These are phyloP conservation scores for Lagerstroemia speciosa DNA, from an alignment of 345 rosid species.

Conservation along the genomic window DNA sequence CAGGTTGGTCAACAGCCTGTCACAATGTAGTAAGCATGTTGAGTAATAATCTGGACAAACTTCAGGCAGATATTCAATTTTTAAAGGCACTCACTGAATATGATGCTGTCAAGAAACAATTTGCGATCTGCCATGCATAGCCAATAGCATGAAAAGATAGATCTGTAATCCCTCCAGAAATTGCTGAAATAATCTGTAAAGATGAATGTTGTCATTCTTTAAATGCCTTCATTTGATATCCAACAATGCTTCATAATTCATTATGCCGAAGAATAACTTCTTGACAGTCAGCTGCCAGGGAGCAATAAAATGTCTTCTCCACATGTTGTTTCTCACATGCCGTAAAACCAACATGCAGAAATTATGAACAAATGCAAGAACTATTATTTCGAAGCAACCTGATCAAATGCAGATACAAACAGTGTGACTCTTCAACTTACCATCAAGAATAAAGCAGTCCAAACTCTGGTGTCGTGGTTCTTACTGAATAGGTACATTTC, in stretches of 20 bases:
- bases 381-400: not conserved
- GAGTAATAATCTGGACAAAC: not conserved
- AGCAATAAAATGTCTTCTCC: not conserved
- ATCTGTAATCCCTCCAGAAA: slow-evolving; percentile 96
- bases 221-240: not conserved
- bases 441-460: slow-evolving; percentile 97
- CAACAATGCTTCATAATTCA: not conserved
- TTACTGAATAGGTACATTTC: slow-evolving; percentile 93
- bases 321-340: not conserved
- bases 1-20: not conserved
- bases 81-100: slow-evolving; percentile 65
- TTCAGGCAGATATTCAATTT: not conserved
- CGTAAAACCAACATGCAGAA: not conserved
- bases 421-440: slow-evolving; percentile 25
- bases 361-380: not conserved
- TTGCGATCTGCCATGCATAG: slow-evolving; percentile 84
- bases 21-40: not conserved
- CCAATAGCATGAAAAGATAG: slow-evolving; percentile 83
- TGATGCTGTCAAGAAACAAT: slow-evolving; percentile 89
- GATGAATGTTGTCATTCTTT: not conserved
- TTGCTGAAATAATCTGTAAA: slow-evolving; percentile 78
- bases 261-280: not conserved
- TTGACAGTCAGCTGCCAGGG: not conserved
- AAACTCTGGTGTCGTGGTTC: slow-evolving; percentile 87
- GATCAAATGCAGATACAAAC: not conserved